Conservation (phyloP, 2,329 filamentous ascomycete genomes). For the Exophiala dermatitidis region DNA sequence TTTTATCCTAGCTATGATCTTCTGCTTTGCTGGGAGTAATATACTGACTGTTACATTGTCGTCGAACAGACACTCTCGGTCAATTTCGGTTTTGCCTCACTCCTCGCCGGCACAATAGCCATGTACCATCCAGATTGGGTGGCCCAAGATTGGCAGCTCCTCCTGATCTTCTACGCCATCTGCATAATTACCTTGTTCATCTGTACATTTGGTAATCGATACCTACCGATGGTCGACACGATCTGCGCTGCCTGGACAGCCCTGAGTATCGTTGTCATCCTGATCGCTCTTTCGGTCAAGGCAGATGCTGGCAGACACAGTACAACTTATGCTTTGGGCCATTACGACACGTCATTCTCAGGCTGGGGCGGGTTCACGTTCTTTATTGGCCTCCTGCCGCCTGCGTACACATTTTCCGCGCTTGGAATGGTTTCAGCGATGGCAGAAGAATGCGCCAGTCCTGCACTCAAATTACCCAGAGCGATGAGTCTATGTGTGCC, state of each 20-base stretch:
- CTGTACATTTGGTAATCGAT: constrained; percentile 60
- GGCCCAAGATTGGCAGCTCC: constrained; percentile 56
- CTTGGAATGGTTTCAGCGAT: constrained; percentile 58
- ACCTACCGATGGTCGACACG: constrained; percentile 57
- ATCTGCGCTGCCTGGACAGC: constrained; percentile 51
- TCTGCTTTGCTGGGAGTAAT: neutral
- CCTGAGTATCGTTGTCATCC: constrained; percentile 50
- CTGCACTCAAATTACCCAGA: constrained; percentile 46
- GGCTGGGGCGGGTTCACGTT: constrained; percentile 56
- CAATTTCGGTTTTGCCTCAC: constrained; percentile 50
- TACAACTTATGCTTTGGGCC: constrained; percentile 46
- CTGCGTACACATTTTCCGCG: constrained; percentile 53
- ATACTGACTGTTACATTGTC: constrained; percentile 33
- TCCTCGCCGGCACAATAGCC: constrained; percentile 47
- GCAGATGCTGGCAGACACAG: constrained; percentile 49
- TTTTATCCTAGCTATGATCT: neutral
- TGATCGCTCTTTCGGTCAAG: constrained; percentile 50
- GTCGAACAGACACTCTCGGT: constrained; percentile 40
- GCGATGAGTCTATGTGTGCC: constrained; percentile 49
- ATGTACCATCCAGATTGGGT: constrained; percentile 50
- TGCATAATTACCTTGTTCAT: constrained; percentile 59
- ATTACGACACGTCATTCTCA: constrained; percentile 50
- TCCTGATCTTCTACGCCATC: constrained; percentile 63
- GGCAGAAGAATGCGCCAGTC: constrained; percentile 53
- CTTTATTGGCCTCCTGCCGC: constrained; percentile 55